phyloP scores from a whole-genome alignment of 208 protist species.

The Wallacemonas rigidus region DNA sequence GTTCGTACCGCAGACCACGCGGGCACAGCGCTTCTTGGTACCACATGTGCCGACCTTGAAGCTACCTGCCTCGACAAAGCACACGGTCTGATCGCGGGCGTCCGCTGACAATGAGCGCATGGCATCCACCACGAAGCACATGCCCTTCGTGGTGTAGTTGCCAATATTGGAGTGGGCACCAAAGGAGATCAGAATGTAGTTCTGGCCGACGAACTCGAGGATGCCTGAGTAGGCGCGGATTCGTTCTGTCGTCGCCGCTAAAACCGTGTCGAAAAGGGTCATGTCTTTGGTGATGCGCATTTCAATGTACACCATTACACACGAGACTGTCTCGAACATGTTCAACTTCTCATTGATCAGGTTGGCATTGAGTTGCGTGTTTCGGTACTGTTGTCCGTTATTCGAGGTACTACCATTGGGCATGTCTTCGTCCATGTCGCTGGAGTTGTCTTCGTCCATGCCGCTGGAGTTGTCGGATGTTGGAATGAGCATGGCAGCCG shows the following conservation, averaged over 20 bases:
- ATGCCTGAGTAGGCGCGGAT: constrained; percentile 47
- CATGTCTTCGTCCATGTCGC: neutral
- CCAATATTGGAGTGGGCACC: constrained; percentile 63
- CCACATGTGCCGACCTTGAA: constrained; percentile 77
- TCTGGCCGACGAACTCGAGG: constrained; percentile 55
- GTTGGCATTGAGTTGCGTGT: constrained; percentile 63
- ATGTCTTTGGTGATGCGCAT: constrained; percentile 43
- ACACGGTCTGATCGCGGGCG: constrained; percentile 44
- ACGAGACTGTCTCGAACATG: constrained; percentile 45
- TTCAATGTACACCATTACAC: constrained; percentile 61
- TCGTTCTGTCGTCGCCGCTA: constrained; percentile 25
- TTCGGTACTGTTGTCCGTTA: constrained; percentile 16
- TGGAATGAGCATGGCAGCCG: constrained; percentile 42
- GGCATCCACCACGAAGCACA: constrained; percentile 59
- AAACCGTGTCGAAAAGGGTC: constrained; percentile 19
- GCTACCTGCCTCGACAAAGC: constrained; percentile 56
- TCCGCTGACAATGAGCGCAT: constrained; percentile 33
- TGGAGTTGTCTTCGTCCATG: constrained; percentile 10
- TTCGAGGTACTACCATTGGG: neutral
- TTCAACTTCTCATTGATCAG: constrained; percentile 71
- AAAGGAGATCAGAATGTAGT: constrained; percentile 63
- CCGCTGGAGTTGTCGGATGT: constrained; percentile 3
- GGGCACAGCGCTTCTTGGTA: constrained; percentile 37
- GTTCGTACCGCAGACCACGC: constrained; percentile 42
- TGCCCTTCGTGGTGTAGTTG: constrained; percentile 58